Base-by-base conservation (phyloP, 2,329 filamentous ascomycete species). In the Paecilomyces formosus region DNA sequence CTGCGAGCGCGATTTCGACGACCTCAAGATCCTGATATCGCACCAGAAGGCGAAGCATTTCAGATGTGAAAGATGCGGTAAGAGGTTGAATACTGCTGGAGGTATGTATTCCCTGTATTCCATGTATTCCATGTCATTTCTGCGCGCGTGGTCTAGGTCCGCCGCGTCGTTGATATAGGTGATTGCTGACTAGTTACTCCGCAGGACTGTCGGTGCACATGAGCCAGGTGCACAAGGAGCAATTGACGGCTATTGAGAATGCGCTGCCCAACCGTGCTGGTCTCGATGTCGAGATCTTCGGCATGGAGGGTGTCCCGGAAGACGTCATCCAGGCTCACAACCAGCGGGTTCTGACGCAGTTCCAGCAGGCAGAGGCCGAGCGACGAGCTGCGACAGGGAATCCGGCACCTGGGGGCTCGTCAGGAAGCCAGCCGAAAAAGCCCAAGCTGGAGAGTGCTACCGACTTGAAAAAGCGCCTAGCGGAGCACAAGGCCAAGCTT, bases 41-140 rank as follows among this genome's bases (percentile, higher is more conserved):
- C 94, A 99, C 75, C 94, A 97, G 72, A 97, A 97, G 74, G 92
- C 93, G n/a, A 97, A 97, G 77, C 94, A 99, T 76, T 97, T 96
- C 82, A 97, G 96, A 76, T 99, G 94, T 78, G 90, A 96, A 67
- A 81, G 88, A 78, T 99, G 94, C 74, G 87, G 87, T 56, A 86
- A 94, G 64, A 84, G 92, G 65, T 78, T 99, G 58, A 97, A 96
- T 72, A 99, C 94, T 1, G 92, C 92, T 50, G 94, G 94, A 83
- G 94, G 92, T 95, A 76, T 70, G 84, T 73, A 31, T 22, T 30
- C 15, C 11, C 6, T 58, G 49, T 55, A n/a, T n/a, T n/a, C n/a
- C n/a, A 76, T 70, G 84, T 73, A 31, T 22, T 30, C 15, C 11
- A 6, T 58, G 49, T 55, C 26, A 9, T 31, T 31, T 7, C 8